Percentiles rank a stretch among this genome's conserved stretches.
phyloP scores from a whole-genome alignment of 345 rosid genomes.

The Heritiera fomes region DNA sequence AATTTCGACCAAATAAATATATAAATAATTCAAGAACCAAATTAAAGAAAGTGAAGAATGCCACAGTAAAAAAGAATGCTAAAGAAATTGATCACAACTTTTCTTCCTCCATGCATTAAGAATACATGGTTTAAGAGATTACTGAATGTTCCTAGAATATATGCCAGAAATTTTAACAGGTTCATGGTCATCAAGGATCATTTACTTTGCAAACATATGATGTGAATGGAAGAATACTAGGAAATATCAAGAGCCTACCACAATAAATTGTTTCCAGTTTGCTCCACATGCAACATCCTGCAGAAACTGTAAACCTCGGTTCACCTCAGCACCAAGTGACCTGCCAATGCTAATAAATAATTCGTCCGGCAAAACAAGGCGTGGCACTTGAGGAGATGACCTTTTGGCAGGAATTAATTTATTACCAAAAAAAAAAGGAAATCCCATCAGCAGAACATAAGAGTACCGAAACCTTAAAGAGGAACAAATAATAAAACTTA shows the following conservation, averaged over 20 bases:
- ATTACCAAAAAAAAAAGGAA: not conserved
- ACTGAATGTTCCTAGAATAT: not conserved
- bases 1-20: not conserved
- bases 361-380: conserved; percentile 70
- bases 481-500: not conserved
- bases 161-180: not conserved
- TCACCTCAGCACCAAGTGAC: conserved; percentile 64
- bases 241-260: conserved; percentile 41
- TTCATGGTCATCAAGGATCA: not conserved
- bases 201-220: conserved; percentile 6
- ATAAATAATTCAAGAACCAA: not conserved
- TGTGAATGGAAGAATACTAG: not conserved
- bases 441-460: conserved; percentile 8
- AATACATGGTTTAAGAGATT: not conserved
- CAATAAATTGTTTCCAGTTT: conserved; percentile 72
- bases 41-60: conserved; percentile 2
- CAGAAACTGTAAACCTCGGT: conserved; percentile 60
- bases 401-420: conserved; percentile 38
- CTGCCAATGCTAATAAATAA: conserved; percentile 69
- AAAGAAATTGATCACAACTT: conserved; percentile 9
- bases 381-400: conserved; percentile 67
- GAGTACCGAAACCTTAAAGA: not conserved
- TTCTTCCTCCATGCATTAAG: not conserved
- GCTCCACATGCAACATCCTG: conserved; percentile 81
- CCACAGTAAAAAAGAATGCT: not conserved